Conservation (phyloP, 768 basidiomycete genomes). For the Lentinula raphanica region DNA sequence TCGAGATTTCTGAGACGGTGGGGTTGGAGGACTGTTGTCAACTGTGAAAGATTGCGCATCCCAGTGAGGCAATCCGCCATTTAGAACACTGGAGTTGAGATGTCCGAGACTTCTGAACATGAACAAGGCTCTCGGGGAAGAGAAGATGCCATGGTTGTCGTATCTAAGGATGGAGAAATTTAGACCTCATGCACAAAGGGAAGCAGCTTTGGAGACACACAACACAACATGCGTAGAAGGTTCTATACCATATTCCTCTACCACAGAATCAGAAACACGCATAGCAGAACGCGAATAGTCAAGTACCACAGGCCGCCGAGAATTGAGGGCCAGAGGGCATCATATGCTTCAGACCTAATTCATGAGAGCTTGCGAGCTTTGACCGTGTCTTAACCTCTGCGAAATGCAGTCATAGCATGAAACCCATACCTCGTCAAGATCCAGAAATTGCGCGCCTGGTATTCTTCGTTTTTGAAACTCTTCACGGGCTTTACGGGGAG, state of each 20-base stretch:
- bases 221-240: constrained; percentile 77
- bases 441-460: constrained; percentile 68
- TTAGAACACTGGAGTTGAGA: constrained; percentile 74
- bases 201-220: constrained; percentile 37
- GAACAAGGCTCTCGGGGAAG: constrained; percentile 86
- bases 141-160: constrained; percentile 88
- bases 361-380: constrained; percentile 55
- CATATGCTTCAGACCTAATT: constrained; percentile 90
- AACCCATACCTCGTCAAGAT: constrained; percentile 69
- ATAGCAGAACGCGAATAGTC: background rate
- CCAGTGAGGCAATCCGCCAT: constrained; percentile 92
- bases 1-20: constrained; percentile 19
- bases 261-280: background rate
- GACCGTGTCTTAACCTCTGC: background rate
- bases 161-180: constrained; percentile 51
- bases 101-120: constrained; percentile 95
- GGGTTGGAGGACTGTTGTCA: constrained; percentile 31
- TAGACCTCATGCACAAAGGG: background rate
- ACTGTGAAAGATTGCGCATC: constrained; percentile 56
- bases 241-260: constrained; percentile 67
- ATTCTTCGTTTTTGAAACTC: constrained; percentile 70
- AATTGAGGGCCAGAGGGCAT: constrained; percentile 73
- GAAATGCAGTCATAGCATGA: background rate
- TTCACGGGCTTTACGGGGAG: constrained; percentile 58
- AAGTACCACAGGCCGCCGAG: constrained; percentile 74